Evolutionary conservation across 768 basidiomycete genomes (phyloP).

Genomic region (Mycena indigotica): DNA sequence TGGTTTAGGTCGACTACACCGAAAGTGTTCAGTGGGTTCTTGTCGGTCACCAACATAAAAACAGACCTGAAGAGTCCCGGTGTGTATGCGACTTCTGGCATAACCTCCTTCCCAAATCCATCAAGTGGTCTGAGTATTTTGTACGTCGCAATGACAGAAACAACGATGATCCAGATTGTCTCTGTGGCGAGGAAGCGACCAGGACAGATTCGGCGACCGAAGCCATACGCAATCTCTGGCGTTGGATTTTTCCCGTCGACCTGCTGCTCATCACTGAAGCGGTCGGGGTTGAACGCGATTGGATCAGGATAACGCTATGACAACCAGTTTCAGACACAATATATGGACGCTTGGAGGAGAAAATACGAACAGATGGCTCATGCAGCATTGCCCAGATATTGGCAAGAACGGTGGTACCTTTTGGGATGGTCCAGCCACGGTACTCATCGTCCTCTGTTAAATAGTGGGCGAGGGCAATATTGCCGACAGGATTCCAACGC

Average conservation of each 20-base stretch:
- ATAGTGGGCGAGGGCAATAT: constrained; percentile 13
- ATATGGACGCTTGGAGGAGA: too few species aligned
- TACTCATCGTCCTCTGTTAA: constrained; percentile 44
- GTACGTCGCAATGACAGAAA: constrained; percentile 45
- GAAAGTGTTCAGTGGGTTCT: too few species aligned
- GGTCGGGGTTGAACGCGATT: constrained; percentile 49
- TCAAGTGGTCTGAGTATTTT: constrained; percentile 41
- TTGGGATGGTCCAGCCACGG: constrained; percentile 45
- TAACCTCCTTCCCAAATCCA: constrained; percentile 34
- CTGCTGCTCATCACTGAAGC: constrained; percentile 38
- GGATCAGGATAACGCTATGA: constrained; percentile 45
- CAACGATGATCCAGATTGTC: constrained; percentile 48
- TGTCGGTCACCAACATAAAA: too few species aligned
- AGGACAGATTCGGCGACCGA: constrained; percentile 41
- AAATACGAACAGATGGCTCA: constrained; percentile 35
- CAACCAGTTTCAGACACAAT: background rate
- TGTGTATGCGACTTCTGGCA: constrained; percentile 38
- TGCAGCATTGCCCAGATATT: constrained; percentile 50
- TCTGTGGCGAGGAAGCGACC: constrained; percentile 49
- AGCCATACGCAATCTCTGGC: constrained; percentile 19
- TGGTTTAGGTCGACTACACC: too few species aligned
- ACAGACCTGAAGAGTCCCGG: constrained; percentile 48
- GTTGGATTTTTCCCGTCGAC: constrained; percentile 9
- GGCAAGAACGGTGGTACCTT: constrained; percentile 27
- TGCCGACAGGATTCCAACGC: constrained; percentile 26